These are phyloP conservation scores for Annona cherimola DNA, from an alignment of 164 flowering plant genomes.

Conservation along the genomic window DNA sequence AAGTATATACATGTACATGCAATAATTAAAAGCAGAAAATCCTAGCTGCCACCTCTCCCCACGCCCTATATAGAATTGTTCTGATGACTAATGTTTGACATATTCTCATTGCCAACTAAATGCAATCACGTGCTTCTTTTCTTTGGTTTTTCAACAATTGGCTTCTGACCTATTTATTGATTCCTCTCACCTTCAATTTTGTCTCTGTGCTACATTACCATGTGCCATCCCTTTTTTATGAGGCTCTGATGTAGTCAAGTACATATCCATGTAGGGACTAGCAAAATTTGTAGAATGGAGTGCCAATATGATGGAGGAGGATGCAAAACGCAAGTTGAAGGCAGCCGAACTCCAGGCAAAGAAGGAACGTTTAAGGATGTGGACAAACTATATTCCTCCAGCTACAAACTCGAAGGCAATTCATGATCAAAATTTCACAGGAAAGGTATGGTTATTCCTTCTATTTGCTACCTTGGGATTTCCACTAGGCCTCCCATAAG, in stretches of 20 bases:
- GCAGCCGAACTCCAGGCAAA: conserved; percentile 84
- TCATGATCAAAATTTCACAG: conserved; percentile 87
- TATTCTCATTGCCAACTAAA: too few relatives aligned
- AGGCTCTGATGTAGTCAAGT: background rate
- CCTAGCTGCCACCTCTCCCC: too few relatives aligned
- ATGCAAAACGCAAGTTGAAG: conserved; percentile 66
- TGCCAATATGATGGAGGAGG: conserved; percentile 92
- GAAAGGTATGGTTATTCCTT: conserved; percentile 46
- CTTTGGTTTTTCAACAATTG: too few relatives aligned
- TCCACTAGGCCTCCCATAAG: background rate
- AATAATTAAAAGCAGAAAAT: too few relatives aligned
- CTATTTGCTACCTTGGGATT: background rate
- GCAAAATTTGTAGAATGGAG: conserved; percentile 99
- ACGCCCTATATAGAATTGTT: too few relatives aligned
- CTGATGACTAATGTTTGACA: too few relatives aligned
- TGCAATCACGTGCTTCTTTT: too few relatives aligned
- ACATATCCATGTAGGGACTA: conserved; percentile 48
- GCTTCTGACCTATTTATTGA: too few relatives aligned
- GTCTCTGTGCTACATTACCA: too few relatives aligned
- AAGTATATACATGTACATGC: too few relatives aligned
- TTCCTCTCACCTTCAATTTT: too few relatives aligned
- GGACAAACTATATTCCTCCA: conserved; percentile 92
- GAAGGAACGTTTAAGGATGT: conserved; percentile 62
- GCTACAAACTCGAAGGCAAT: conserved; percentile 88
- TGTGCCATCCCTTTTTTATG: too few relatives aligned